Conservation (phyloP, 768 basidiomycete species). For the Chalciporus pseudorubinellus region DNA sequence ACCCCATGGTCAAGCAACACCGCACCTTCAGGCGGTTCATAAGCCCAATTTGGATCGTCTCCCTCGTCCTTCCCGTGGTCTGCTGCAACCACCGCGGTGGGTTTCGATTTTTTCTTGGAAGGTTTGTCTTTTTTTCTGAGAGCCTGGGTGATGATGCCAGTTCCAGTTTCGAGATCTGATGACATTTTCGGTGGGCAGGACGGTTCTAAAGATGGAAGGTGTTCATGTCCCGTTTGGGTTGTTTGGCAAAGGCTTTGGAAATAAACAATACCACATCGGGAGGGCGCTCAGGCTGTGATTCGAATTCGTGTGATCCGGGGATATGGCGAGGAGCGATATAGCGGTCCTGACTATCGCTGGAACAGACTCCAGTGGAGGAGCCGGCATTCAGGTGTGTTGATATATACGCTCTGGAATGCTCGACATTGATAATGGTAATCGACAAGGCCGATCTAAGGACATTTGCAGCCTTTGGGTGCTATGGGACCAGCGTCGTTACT, state of each 20-base stretch:
- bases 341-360: slow-evolving; percentile 73
- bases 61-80: slow-evolving; percentile 51
- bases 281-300: too few species aligned
- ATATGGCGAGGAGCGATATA: slow-evolving; percentile 17
- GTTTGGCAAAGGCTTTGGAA: slow-evolving; percentile 30
- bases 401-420: background rate
- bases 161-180: slow-evolving; percentile 14
- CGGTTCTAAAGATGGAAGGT: background rate
- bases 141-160: slow-evolving; percentile 3
- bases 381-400: slow-evolving; percentile 75
- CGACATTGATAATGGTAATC: too few species aligned
- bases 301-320: too few species aligned
- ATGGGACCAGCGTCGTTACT: slow-evolving; percentile 79
- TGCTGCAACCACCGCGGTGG: slow-evolving; percentile 8
- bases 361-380: slow-evolving; percentile 81
- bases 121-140: slow-evolving; percentile 15
- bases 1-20: slow-evolving; percentile 44
- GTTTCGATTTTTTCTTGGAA: slow-evolving; percentile 8
- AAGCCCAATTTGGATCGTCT: slow-evolving; percentile 55
- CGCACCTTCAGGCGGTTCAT: slow-evolving; percentile 55
- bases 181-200: slow-evolving; percentile 11
- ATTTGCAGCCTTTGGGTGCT: slow-evolving; percentile 74
- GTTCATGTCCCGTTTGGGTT: slow-evolving; percentile 13
- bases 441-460: slow-evolving; percentile 84
- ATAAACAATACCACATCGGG: too few species aligned